Base-by-base conservation (phyloP, 495 filamentous ascomycete species). In the Lentithecium fluviatile region DNA sequence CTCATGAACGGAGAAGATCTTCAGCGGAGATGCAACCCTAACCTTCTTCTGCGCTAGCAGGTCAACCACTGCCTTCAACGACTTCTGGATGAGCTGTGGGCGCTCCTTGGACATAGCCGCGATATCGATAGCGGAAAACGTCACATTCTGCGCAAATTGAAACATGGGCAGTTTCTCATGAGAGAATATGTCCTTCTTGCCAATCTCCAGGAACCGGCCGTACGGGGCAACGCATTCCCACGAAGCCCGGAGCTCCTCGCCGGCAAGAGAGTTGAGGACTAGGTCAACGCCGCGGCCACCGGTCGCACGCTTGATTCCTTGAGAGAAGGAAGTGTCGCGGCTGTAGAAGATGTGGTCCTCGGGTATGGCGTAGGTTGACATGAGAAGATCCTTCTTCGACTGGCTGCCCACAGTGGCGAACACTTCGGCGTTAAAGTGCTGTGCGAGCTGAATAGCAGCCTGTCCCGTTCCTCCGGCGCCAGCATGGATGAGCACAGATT, bases 121-220 rank as follows among this genome's bases (percentile, higher is more conserved):
- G 11, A 65, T n/a, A 38, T 65, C 62, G 6, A 65, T 19, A 11
- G 62, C 54, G 11, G 55, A 17, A 42, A 65, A 65, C 7, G 61
- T 73, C 17, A 52, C 64, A 29, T 64, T 71, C 0, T 69, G 70
- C 0, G 72, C 58, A 63, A 83, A 81, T 7, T 66, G 59, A 3
- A 64, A 64, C 70, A 76, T 71, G 4, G 69, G 54, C 32, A 77
- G 57, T 6, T 47, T 26, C 24, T 26, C 47, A 32, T n/a, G 29
- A 8, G 46, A 29, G 15, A 66, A 11, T 19, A 77, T 77, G 70
- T 85, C 83, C n/a, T 71, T 73, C 51, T 81, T 81, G 3, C 82
- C 82, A 37, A 85, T 76, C 56, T 86, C 82, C 34, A 86, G 64
- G 56, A 87, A 84, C 7, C 79, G 71, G n/a, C 83, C 82, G 52